phyloP scores from a whole-genome alignment of 345 rosid genomes.

The Brassica juncea region DNA sequence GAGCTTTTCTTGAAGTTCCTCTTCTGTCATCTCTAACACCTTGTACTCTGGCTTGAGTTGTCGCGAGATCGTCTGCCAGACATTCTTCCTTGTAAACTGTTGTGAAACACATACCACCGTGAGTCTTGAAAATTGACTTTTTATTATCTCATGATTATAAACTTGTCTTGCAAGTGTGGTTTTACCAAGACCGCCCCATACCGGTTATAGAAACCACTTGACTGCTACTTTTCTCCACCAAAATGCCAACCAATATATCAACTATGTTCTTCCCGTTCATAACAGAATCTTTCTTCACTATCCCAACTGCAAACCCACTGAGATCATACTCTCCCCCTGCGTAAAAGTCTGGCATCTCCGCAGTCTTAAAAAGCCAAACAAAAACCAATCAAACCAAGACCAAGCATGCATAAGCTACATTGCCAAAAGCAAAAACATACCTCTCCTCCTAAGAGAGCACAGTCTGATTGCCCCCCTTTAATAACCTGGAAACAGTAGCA shows the following conservation, averaged over 20 bases:
- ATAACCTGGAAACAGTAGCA: slow-evolving; percentile 48
- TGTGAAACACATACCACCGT: neutral
- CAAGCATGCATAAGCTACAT: neutral
- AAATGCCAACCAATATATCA: slow-evolving; percentile 1
- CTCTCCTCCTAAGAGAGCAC: slow-evolving; percentile 94
- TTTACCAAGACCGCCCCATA: neutral
- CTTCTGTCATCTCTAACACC: neutral
- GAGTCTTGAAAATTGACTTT: neutral
- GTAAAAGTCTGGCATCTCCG: slow-evolving; percentile 96
- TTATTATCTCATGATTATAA: neutral
- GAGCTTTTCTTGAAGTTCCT: neutral
- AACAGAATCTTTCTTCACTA: slow-evolving; percentile 71
- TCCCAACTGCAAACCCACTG: slow-evolving; percentile 93
- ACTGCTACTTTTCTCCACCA: neutral
- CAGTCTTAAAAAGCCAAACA: slow-evolving; percentile 54
- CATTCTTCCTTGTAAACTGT: neutral
- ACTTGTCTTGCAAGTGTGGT: neutral
- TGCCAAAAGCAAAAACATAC: slow-evolving; percentile 34
- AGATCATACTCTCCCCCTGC: slow-evolving; percentile 84
- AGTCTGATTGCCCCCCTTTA: slow-evolving; percentile 79
- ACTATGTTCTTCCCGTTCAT: slow-evolving; percentile 82
- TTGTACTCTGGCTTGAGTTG: neutral
- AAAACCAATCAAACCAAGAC: neutral
- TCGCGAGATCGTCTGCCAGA: neutral
- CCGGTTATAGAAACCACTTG: neutral